Base-by-base conservation (phyloP, 805 yeast species). In the Teunomyces kruisii region DNA sequence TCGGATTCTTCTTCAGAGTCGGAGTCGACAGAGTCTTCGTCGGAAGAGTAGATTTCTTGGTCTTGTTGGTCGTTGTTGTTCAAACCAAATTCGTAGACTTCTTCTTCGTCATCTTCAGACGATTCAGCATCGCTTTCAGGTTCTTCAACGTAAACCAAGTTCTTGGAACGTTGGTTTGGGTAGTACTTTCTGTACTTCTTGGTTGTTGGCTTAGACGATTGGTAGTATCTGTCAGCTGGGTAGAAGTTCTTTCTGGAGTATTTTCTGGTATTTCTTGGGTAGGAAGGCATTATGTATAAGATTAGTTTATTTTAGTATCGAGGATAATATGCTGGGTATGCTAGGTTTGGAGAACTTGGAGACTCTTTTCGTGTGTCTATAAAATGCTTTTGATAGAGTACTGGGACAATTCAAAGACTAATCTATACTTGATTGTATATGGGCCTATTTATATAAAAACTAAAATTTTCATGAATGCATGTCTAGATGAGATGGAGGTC, bases 61-160 rank as follows among this genome's bases (percentile, higher is more conserved):
- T 53, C 47, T 24, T 46, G 43, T 33, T 55, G 48, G 22, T 48
- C 48, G 49, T 56, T 55, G 13, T 49, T 49, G 29, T 56, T 53
- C 45, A 67, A 57, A 46, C 58, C 62, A 32, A 65, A 65, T 43
- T 65, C 67, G 43, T 59, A 64, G 9, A 59, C 64, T 52, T 64
- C 62, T 24, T 48, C 60, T 22, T 56, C 60, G 12, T 19, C 22
- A 19, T 50, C 56, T n/a, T 42, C 55, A 29, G 50, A 58, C 17
- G 47, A 48, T 39, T 62, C 70, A 13, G 59, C 58, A 30, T 67
- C 72, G 41, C 68, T 62, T 38, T 62, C 68, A 26, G 77, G 76
- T 53, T 72, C 77, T 59, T 72, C 77, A 28, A 72, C 71, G 46
- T 57, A 70, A n/a, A 68, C 74, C 33, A 54, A 57, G 28, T 59